Evolutionary conservation across 371 early-diverging fungal species (phyloP), one percentile per base, ranked within the genome.

Genomic region (Rhizopus arrhizus): DNA sequence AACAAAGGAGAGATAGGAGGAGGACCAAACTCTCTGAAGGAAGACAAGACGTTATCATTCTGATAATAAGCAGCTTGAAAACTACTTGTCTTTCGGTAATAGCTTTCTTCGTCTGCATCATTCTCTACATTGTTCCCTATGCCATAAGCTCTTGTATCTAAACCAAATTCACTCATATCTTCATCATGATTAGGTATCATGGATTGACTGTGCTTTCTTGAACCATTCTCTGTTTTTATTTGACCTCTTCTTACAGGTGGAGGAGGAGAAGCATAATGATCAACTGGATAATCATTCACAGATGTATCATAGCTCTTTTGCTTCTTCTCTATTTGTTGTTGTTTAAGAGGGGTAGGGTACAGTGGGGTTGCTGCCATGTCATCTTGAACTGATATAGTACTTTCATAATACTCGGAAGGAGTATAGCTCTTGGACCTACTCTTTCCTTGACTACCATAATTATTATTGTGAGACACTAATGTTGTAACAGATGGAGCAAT

Each of bases 401-500:
- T 29, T 29, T 48, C 48, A 12, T 22, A 48, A 28, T 48, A 48
- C 28, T 48, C 48, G 2, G 29, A 29, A 12, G 7, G 48, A 4
- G 7, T 15, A 48, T 33, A 55, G 4, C 45, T 34, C 16, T 31
- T 56, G 5, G 46, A 45, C 16, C 46, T 12, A 16, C 56, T 34
- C 29, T 60, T 60, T n/a, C 54, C 48, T 1, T 60, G 43, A 15
- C 54, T 53, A n/a, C 48, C 54, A 34, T 59, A 52, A 35, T 46
- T 31, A 34, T 46, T 38, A 35, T 36, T 52, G n/a, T 48, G 58
- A 32, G 64, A 63, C 4, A 63, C 64, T 10, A 64, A n/a, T 1
- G 64, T 64, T 2, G 48, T 42, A 38, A 64, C 42, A 2, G 64
- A 64, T 11, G 64, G 64, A 31, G 59, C 55, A 28, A 47, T 54